Percentiles rank a stretch among this genome's conserved stretches.
phyloP scores from a whole-genome alignment of 2,329 filamentous ascomycete species.

The Calonectria multiphialidica region DNA sequence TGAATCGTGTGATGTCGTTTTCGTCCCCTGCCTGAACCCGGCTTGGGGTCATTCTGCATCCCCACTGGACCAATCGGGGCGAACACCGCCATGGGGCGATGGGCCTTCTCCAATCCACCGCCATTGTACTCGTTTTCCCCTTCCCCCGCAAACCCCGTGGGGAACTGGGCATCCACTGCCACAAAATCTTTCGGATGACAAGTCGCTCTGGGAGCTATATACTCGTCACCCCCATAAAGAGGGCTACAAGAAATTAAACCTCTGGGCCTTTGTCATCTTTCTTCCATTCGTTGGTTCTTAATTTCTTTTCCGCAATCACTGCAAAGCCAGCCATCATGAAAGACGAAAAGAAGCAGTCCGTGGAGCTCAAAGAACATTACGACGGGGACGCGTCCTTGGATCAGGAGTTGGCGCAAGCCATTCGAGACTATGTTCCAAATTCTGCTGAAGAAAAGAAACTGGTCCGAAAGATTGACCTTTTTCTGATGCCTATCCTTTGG shows the following conservation, averaged over 20 bases:
- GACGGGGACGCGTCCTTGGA: background rate
- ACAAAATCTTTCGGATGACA: too few species aligned
- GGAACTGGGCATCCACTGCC: background rate
- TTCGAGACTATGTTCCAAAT: constrained; percentile 12
- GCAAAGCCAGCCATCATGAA: background rate
- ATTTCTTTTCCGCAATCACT: too few species aligned
- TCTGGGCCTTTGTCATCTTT: too few species aligned
- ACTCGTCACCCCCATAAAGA: background rate
- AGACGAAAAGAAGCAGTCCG: constrained; percentile 3
- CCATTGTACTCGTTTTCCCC: background rate
- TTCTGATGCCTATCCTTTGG: constrained; percentile 61
- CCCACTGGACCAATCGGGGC: constrained; percentile 4
- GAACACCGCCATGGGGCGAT: constrained; percentile 6
- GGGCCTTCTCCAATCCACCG: background rate
- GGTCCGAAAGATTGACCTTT: constrained; percentile 57
- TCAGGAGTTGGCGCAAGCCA: background rate
- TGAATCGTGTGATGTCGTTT: background rate
- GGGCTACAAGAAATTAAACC: too few species aligned
- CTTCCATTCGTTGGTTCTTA: too few species aligned
- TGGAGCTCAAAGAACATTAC: constrained; percentile 15
- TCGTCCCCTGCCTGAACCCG: background rate
- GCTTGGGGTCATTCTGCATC: background rate
- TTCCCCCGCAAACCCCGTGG: constrained; percentile 17
- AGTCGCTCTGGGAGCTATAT: too few species aligned
- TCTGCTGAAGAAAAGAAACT: constrained; percentile 49